phyloP scores from a whole-genome alignment of 305 asterid species.

The Ruellia speciosa region DNA sequence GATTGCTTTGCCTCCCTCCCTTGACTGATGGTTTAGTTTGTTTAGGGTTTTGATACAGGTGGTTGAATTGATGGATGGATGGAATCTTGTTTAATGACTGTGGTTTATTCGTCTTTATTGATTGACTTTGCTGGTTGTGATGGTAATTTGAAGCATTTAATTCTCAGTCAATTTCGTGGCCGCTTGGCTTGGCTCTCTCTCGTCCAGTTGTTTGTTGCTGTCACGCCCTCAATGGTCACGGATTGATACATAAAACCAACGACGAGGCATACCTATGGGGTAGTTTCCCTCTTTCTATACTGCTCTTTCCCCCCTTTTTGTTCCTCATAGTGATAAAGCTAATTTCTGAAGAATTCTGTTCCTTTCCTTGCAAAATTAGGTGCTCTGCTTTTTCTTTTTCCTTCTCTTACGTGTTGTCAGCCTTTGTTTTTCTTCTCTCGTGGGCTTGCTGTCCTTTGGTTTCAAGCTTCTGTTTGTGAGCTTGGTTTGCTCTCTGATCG shows the following conservation, averaged over 20 bases:
- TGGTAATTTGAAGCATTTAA: background rate
- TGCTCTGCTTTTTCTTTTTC: conserved; percentile 20
- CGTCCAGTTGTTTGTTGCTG: conserved; percentile 26
- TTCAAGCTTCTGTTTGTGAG: conserved; percentile 13
- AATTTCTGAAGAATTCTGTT: conserved; percentile 16
- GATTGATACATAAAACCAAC: conserved; percentile 23
- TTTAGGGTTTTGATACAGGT: no score
- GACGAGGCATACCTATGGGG: conserved; percentile 15
- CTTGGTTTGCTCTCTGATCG: conserved; percentile 17
- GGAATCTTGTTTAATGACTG: background rate
- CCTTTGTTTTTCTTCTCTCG: background rate
- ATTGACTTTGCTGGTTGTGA: background rate
- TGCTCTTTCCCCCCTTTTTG: no score
- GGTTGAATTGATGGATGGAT: no score
- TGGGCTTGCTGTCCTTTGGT: background rate
- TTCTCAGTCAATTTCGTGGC: background rate
- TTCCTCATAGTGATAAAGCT: conserved; percentile 23
- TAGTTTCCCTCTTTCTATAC: conserved; percentile 18
- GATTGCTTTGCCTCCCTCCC: no score
- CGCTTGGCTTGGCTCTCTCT: conserved; percentile 3
- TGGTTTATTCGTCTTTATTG: background rate
- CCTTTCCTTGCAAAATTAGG: conserved; percentile 22
- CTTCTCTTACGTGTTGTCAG: background rate
- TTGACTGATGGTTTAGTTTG: no score
- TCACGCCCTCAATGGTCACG: conserved; percentile 13